These are phyloP conservation scores for Besnoitia besnoiti DNA, from an alignment of 169 alveolate species.

Conservation along the genomic window DNA sequence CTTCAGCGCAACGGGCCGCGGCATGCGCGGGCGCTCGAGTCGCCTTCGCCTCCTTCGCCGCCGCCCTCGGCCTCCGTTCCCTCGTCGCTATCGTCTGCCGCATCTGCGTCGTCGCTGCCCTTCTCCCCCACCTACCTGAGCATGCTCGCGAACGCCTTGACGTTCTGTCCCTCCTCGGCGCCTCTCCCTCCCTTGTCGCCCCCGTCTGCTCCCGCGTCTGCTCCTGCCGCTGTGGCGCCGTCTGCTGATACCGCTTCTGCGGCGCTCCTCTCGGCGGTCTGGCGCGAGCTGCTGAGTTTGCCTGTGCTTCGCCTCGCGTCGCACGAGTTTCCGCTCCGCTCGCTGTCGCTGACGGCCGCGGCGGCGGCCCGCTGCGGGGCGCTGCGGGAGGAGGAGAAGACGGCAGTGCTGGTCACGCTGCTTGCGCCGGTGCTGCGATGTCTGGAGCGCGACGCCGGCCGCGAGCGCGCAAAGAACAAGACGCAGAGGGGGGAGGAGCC, in stretches of 20 bases:
- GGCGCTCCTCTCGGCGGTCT: background rate
- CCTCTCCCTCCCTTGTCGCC: background rate
- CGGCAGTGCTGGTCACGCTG: background rate
- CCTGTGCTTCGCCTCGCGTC: background rate
- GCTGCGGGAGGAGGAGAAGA: background rate
- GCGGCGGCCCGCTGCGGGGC: conserved; percentile 5
- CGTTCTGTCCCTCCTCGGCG: conserved; percentile 12
- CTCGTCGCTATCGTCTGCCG: background rate
- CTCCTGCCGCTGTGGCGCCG: background rate
- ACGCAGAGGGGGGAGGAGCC: background rate
- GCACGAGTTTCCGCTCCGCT: background rate
- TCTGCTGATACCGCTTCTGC: background rate
- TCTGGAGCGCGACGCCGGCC: background rate
- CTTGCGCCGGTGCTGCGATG: background rate
- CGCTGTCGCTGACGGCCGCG: conserved; percentile 14
- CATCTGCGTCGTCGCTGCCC: background rate
- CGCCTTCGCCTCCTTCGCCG: background rate
- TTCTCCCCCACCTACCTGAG: background rate
- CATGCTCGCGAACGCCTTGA: conserved; percentile 26
- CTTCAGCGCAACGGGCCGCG: background rate
- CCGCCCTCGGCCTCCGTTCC: background rate
- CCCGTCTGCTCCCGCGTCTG: background rate
- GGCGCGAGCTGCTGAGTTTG: background rate
- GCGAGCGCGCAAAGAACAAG: background rate
- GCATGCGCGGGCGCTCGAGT: background rate